Conservation (phyloP, 768 basidiomycete species). For the Kwoniella newhampshirensis region DNA sequence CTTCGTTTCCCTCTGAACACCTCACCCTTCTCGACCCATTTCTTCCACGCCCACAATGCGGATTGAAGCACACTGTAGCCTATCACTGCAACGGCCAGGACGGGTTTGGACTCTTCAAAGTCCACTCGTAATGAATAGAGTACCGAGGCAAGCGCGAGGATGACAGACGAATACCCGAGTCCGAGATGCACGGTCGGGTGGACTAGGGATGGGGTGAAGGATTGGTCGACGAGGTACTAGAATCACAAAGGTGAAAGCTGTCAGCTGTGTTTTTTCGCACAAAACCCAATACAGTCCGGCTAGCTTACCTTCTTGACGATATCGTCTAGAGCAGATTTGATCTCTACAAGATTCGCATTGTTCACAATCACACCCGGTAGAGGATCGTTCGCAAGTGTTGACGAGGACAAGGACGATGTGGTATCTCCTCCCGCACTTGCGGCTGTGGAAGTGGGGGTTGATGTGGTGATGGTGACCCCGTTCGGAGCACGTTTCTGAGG, state of each 20-base stretch:
- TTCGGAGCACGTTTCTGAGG: background rate
- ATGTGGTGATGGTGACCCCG: background rate
- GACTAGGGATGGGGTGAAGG: conserved; percentile 80
- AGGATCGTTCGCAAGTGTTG: conserved; percentile 33
- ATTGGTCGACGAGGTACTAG: conserved; percentile 34
- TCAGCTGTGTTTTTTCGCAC: background rate
- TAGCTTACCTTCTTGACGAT: conserved; percentile 76
- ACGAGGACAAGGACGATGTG: background rate
- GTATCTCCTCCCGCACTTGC: background rate
- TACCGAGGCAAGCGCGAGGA: conserved; percentile 76
- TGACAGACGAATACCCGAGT: conserved; percentile 81
- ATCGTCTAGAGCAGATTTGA: conserved; percentile 71
- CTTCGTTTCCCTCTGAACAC: conserved; percentile 76
- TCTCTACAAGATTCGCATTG: conserved; percentile 59
- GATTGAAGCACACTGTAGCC: conserved; percentile 38
- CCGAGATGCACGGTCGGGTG: conserved; percentile 86
- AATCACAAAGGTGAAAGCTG: background rate
- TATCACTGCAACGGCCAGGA: conserved; percentile 74
- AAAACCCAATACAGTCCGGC: too few species aligned
- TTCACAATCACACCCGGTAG: conserved; percentile 58
- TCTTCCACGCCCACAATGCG: conserved; percentile 41
- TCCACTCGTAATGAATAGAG: conserved; percentile 81
- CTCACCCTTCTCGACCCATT: conserved; percentile 44
- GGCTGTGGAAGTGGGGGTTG: background rate
- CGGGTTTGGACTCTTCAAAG: conserved; percentile 84